Evolutionary conservation across 2,329 filamentous ascomycete genomes (phyloP), one percentile per base, ranked within the genome.

Genomic region (Fusarium sp.): DNA sequence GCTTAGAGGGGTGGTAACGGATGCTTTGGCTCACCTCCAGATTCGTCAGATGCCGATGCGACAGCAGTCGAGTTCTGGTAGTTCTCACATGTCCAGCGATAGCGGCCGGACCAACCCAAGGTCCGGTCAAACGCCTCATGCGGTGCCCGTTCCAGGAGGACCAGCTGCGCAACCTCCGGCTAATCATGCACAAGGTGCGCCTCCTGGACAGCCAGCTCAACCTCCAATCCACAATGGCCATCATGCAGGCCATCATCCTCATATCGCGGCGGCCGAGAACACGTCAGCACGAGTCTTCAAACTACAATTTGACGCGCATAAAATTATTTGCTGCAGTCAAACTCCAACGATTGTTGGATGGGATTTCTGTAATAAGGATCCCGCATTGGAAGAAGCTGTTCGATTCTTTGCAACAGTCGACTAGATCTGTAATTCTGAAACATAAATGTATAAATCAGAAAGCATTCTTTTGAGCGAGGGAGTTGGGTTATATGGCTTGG

Each of bases 271-370:
- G 41, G 79, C 82, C 12, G 87, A 89, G 69, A 82, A 83, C 37
- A 85, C 84, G 60, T 84, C 86, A 16, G 84, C 86, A 12, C 83
- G 96, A 29, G 93, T 99, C 7, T 99, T 98, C 86, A 99, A 99
- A 82, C 86, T 98, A 39, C 96, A 99, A 80, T 99, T 98, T 75
- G 96, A 99, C 79, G 93, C 94, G 2, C 89, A 94, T 27, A 91
- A 95, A 76, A 97, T 99, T 74, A 92, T 99, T 60, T 98, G 95
- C 83, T 98, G 95, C 80, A 96, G 93, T 72, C 95, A 98, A 80
- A 94, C 96, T 63, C 91, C 91, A 42, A 90, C 92, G 21, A 98
- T 99, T 78, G 94, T 98, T 1, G 96, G 95, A 1, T 99, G 96
- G 96, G 96, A 99, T 81, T 99, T 98, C 86, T 96, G 94, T 66